These are phyloP conservation scores for Irpex sp. DNA, from an alignment of 1,284 basidiomycete genomes.

Conservation along the genomic window DNA sequence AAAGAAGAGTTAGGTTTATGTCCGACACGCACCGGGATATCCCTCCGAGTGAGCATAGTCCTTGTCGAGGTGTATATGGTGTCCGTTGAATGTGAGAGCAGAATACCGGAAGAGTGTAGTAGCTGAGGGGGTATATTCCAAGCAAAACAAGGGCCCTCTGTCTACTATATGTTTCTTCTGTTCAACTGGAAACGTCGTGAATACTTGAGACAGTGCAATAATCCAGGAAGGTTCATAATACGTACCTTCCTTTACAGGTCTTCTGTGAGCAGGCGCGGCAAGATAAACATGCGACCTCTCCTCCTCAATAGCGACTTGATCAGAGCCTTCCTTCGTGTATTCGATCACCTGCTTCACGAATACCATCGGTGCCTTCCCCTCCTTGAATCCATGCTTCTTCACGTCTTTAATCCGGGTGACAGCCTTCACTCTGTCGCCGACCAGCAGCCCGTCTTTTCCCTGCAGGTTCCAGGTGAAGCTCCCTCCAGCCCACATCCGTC, in stretches of 20 bases:
- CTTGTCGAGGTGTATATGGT: slow-evolving; percentile 72
- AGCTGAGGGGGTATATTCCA: slow-evolving; percentile 58
- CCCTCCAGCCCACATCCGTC: slow-evolving; percentile 85
- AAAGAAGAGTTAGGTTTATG: not conserved
- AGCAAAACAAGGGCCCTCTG: slow-evolving; percentile 50
- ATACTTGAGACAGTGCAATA: not conserved
- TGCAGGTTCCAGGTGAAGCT: slow-evolving; percentile 60
- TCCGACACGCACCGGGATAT: slow-evolving; percentile 53
- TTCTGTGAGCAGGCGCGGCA: slow-evolving; percentile 28
- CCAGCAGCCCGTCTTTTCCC: slow-evolving; percentile 32
- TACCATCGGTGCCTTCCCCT: slow-evolving; percentile 57
- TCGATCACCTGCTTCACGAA: slow-evolving; percentile 71
- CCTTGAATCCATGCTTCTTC: slow-evolving; percentile 64
- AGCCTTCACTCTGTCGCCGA: slow-evolving; percentile 55
- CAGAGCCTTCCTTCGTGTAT: slow-evolving; percentile 37
- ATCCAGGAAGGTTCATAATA: not conserved
- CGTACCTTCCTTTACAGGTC: slow-evolving; percentile 41
- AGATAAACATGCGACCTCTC: slow-evolving; percentile 77
- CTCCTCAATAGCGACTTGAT: slow-evolving; percentile 53
- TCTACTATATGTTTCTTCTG: not conserved
- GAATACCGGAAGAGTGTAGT: slow-evolving; percentile 83
- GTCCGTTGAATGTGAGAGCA: slow-evolving; percentile 77
- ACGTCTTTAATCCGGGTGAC: slow-evolving; percentile 49
- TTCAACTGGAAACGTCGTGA: not conserved
- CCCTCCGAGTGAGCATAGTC: slow-evolving; percentile 73